Percentiles rank a stretch among this genome's conserved stretches.
phyloP scores from a whole-genome alignment of 306 rosid species.

The Gynostemma pentaphyllum region DNA sequence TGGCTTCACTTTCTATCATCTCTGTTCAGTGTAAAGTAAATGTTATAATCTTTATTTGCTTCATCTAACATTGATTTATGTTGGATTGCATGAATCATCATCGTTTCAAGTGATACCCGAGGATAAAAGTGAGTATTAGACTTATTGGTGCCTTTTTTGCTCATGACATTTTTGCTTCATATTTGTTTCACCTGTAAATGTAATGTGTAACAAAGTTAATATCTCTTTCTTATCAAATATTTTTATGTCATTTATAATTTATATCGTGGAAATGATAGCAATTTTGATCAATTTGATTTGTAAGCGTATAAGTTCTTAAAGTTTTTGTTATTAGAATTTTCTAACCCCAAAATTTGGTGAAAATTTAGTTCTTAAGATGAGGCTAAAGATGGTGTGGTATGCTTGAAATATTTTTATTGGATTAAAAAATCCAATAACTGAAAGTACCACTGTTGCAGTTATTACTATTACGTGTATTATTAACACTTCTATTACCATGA shows the following conservation, averaged over 20 bases:
- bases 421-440: neutral
- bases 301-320: neutral
- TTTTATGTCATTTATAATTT: too few species aligned
- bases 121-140: constrained; percentile 70
- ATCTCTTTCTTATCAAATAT: too few species aligned
- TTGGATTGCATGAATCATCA: constrained; percentile 35
- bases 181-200: constrained; percentile 2
- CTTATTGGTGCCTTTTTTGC: constrained; percentile 1
- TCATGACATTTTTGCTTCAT: neutral
- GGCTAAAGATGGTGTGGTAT: neutral
- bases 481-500: neutral
- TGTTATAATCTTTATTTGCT: constrained; percentile 8
- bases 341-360: neutral
- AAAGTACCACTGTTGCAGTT: neutral
- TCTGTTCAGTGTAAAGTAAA: constrained; percentile 1
- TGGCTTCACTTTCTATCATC: neutral
- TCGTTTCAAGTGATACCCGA: constrained; percentile 56
- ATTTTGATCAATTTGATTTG: neutral
- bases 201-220: neutral
- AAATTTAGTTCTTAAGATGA: neutral
- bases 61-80: constrained; percentile 20
- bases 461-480: neutral
- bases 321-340: neutral
- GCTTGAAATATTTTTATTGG: neutral
- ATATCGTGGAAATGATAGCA: neutral